Conservation (phyloP, 768 basidiomycete genomes). For the Cantharellus cinnabarinus region DNA sequence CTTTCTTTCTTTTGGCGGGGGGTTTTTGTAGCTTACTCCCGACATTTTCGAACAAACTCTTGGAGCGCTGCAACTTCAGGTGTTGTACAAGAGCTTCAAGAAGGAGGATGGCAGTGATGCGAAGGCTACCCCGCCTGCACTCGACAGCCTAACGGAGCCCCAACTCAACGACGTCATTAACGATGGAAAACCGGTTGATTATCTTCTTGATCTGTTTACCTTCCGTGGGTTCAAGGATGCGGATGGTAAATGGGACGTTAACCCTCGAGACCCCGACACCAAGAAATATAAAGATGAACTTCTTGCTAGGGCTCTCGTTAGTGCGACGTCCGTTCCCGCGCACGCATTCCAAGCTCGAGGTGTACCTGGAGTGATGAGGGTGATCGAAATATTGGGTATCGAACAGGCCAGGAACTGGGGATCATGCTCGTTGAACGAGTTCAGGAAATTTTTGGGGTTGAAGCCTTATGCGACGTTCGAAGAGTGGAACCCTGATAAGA, state of each 20-base stretch:
- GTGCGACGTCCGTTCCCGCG: conserved; percentile 7
- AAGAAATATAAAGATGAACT: conserved; percentile 1
- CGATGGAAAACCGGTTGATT: neutral
- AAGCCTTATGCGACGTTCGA: conserved; percentile 8
- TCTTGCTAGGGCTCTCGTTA: conserved; percentile 6
- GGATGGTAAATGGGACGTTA: neutral
- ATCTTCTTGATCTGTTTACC: neutral
- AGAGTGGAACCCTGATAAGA: conserved; percentile 7
- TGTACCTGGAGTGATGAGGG: conserved; percentile 8
- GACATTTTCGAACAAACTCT: neutral
- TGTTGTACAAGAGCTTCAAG: neutral
- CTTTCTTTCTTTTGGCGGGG: too few species aligned
- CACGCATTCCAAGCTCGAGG: conserved; percentile 8
- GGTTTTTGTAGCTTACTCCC: neutral
- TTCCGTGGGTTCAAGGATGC: neutral
- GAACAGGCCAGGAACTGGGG: conserved; percentile 9
- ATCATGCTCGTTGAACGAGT: conserved; percentile 12
- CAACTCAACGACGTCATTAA: neutral
- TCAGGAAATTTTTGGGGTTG: conserved; percentile 5
- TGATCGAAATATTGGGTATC: conserved; percentile 16
- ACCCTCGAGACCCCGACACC: neutral
- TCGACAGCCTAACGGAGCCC: neutral
- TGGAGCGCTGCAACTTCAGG: neutral
- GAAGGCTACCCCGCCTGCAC: neutral
- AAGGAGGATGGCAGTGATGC: neutral